Conservation (phyloP, 805 yeast species). For the Tetrapisispora taiwanensis region DNA sequence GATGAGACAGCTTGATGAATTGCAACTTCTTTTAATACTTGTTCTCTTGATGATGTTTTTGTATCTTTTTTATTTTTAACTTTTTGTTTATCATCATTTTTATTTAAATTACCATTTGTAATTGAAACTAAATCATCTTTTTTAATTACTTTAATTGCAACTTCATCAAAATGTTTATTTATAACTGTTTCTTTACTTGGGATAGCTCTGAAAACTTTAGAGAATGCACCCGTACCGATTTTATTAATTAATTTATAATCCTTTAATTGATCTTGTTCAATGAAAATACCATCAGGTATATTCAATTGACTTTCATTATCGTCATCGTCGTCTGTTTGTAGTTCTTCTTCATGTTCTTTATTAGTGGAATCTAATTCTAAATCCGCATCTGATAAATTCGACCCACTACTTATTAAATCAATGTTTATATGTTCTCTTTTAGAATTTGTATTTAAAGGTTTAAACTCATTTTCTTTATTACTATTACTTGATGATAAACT, state of each 20-base stretch:
- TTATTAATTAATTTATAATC: slow-evolving; percentile 34
- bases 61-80: slow-evolving; percentile 2
- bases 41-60: slow-evolving; percentile 32
- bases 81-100: slow-evolving; percentile 5
- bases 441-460: neutral
- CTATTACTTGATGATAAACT: neutral
- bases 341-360: neutral
- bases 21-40: slow-evolving; percentile 71
- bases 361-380: neutral
- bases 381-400: neutral
- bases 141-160: slow-evolving; percentile 52
- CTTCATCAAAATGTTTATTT: slow-evolving; percentile 18
- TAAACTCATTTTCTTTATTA: neutral
- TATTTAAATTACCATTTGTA: slow-evolving; percentile 6
- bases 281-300: slow-evolving; percentile 10
- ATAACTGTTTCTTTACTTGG: slow-evolving; percentile 14
- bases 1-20: slow-evolving; percentile 56
- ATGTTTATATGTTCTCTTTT: slow-evolving; percentile 1
- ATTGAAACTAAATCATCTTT: slow-evolving; percentile 59
- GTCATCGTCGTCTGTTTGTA: neutral
- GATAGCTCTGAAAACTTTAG: slow-evolving; percentile 60
- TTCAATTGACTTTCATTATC: slow-evolving; percentile 1
- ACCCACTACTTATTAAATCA: neutral
- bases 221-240: slow-evolving; percentile 77
- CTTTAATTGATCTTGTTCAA: slow-evolving; percentile 29